Evolutionary conservation across 2,329 filamentous ascomycete genomes (phyloP).

Genomic region (Alternaria brassicae): DNA sequence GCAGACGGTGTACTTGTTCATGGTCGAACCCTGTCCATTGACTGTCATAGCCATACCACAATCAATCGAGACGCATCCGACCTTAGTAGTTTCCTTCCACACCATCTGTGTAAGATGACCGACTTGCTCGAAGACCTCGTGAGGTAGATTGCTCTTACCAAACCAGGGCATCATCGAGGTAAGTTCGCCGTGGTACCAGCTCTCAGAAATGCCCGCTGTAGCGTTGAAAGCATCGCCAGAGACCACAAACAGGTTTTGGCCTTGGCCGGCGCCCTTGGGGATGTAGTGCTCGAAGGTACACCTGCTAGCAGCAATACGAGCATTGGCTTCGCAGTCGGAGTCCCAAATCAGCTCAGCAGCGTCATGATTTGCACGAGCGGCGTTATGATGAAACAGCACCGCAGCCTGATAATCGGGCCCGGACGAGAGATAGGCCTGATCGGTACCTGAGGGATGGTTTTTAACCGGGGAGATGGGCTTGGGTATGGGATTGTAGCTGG

Average conservation of each 20-base stretch:
- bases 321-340: constrained; percentile 63
- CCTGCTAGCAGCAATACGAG: constrained; percentile 71
- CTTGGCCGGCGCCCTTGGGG: constrained; percentile 64
- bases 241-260: constrained; percentile 88
- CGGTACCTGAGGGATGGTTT: constrained; percentile 28
- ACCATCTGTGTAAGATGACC: constrained; percentile 50
- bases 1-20: constrained; percentile 72
- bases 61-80: constrained; percentile 46
- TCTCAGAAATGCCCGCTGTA: constrained; percentile 73
- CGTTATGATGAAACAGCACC: constrained; percentile 77
- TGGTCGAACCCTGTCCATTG: constrained; percentile 19
- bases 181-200: constrained; percentile 89
- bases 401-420: constrained; percentile 40
- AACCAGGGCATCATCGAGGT: constrained; percentile 64
- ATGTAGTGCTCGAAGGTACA: constrained; percentile 74
- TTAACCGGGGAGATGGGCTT: constrained; percentile 2
- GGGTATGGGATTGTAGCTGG: not conserved
- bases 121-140: constrained; percentile 53
- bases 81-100: constrained; percentile 49
- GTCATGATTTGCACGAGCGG: constrained; percentile 84
- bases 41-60: constrained; percentile 39
- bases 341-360: constrained; percentile 71
- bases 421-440: constrained; percentile 35
- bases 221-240: constrained; percentile 62
- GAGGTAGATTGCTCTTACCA: constrained; percentile 60